Percentiles rank a stretch among this genome's conserved stretches.
Conservation (phyloP, 805 yeast species). For the Suhomyces xylopsoci region DNA sequence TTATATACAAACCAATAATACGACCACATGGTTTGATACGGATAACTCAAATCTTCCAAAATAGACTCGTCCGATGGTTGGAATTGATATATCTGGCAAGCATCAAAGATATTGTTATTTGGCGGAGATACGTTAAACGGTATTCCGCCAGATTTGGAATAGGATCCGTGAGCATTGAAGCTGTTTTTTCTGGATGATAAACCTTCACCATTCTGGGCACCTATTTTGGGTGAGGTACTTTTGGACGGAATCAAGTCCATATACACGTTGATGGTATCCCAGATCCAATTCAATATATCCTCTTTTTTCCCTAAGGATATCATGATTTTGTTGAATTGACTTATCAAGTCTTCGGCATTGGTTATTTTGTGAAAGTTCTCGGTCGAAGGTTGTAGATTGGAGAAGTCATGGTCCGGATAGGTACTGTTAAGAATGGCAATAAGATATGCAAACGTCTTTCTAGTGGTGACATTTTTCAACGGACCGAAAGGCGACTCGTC, state of each 20-base stretch:
- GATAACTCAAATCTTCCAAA: conserved; percentile 52
- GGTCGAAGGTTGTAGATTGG: conserved; percentile 80
- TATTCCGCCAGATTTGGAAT: conserved; percentile 3
- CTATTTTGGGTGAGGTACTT: conserved; percentile 20
- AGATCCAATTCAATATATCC: conserved; percentile 58
- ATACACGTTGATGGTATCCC: conserved; percentile 84
- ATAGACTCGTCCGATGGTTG: conserved; percentile 61
- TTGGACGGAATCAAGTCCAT: conserved; percentile 57
- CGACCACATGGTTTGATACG: conserved; percentile 60
- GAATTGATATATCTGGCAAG: conserved; percentile 62
- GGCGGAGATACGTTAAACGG: conserved; percentile 15
- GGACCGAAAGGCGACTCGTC: conserved; percentile 87
- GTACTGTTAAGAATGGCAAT: conserved; percentile 88
- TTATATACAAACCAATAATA: conserved; percentile 90
- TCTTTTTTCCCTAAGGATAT: conserved; percentile 46
- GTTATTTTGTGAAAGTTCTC: conserved; percentile 40
- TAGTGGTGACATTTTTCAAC: conserved; percentile 74
- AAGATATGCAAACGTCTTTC: conserved; percentile 86
- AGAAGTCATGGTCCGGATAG: conserved; percentile 94
- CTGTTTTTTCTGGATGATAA: conserved; percentile 27
- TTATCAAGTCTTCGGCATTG: conserved; percentile 47
- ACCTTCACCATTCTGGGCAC: conserved; percentile 15
- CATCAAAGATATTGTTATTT: conserved; percentile 23
- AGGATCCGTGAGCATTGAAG: conserved; percentile 9
- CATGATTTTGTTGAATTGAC: conserved; percentile 74